phyloP scores from a whole-genome alignment of 139 green algal species.

The Chlamydomonas sp. region DNA sequence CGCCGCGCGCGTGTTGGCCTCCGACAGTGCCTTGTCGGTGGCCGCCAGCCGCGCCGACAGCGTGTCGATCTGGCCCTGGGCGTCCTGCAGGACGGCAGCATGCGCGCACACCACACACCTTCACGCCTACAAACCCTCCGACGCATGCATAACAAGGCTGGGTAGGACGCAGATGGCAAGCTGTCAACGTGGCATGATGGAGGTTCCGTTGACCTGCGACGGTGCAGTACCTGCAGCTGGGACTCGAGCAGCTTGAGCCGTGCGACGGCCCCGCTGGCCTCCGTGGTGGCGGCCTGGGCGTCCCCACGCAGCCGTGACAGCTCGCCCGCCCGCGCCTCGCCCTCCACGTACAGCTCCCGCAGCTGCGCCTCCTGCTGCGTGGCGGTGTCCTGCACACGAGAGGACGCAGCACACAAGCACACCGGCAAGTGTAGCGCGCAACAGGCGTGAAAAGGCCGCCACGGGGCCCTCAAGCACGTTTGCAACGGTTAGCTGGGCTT shows the following conservation, averaged over 20 bases:
- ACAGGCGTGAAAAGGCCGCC: too few relatives aligned
- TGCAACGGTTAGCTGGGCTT: too few relatives aligned
- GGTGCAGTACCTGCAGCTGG: slow-evolving; percentile 7
- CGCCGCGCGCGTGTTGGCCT: slow-evolving; percentile 33
- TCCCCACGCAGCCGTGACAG: slow-evolving; percentile 24
- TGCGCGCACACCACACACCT: background rate
- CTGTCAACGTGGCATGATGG: background rate
- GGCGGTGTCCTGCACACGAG: slow-evolving; percentile 17
- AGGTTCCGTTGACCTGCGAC: background rate
- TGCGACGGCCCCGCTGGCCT: slow-evolving; percentile 4
- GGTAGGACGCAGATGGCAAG: too few relatives aligned
- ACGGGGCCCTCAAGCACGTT: too few relatives aligned
- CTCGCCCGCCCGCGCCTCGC: slow-evolving; percentile 21
- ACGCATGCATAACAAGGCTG: too few relatives aligned
- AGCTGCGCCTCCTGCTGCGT: slow-evolving; percentile 36
- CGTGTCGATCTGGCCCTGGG: slow-evolving; percentile 21
- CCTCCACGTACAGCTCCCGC: slow-evolving; percentile 29
- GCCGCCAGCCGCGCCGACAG: slow-evolving; percentile 25
- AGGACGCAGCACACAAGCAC: too few relatives aligned
- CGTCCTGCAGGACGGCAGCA: slow-evolving; percentile 5
- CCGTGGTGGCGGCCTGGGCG: slow-evolving; percentile 1
- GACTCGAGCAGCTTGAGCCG: slow-evolving; percentile 10
- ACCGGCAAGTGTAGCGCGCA: too few relatives aligned
- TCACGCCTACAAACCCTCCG: background rate
- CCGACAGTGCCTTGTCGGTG: slow-evolving; percentile 31